Base-by-base conservation (phyloP, 2,329 filamentous ascomycete species). In the Aspergillus quadricinctus region DNA sequence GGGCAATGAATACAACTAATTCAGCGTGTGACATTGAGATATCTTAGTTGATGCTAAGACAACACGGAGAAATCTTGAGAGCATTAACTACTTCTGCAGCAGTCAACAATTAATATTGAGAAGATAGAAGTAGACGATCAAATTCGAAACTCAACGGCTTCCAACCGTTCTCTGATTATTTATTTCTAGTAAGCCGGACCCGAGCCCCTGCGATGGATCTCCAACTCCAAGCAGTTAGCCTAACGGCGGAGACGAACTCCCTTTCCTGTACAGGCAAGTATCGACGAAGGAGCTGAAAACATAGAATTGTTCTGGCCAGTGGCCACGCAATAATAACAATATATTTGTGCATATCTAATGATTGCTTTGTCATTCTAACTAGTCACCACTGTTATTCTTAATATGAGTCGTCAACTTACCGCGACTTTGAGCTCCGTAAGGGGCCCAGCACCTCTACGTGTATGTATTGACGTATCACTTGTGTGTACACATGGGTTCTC, bases 241-340 rank as follows among this genome's bases (percentile, higher is more conserved):
- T 37, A 63, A 65, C 60, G 61, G 58, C 61, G 60, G 59, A 62
- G 59, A 63, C 59, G 57, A 61, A 59, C 61, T 7, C 54, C 61
- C 62, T 64, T 57, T 50, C 61, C 61, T 54, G 9, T 50, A 58
- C 57, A 29, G 61, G 63, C 31, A 37, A 37, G 31, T 37, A 48
- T 48, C 46, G 21, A 11, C 46, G 23, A 19, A 10, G 7, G 5
- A 27, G 46, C 23, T 19, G 23, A 28, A 48, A 48, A n/a, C 46
- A 28, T 48, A 17, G 17, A 27, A 10, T n/a, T 9, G 46, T 48
- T 37, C 31, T 37, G 31, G 31, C 31, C 31, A 17, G 31, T n/a
- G 31, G 31, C 31, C 31, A 37, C 31, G 31, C 31, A 35, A 37
- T 17, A 17, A 37, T 29, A 11, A 29, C 17, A 25, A 27, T 48